Evolutionary conservation across 1,284 basidiomycete species (phyloP).

Genomic region (Cryptococcus sp.): DNA sequence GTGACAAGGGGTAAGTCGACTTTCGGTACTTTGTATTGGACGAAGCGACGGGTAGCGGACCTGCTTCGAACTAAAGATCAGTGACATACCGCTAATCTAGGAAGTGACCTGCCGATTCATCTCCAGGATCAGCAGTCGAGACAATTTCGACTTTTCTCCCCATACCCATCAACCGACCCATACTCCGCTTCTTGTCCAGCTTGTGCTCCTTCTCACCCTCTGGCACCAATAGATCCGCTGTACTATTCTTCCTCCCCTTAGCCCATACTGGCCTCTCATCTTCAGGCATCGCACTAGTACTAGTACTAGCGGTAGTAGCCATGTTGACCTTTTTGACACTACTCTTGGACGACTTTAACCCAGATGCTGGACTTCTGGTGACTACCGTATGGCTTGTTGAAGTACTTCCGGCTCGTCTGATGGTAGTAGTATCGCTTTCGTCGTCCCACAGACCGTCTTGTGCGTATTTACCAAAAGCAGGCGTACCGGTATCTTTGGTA

Average conservation of each 20-base stretch:
- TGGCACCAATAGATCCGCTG: too few relatives aligned
- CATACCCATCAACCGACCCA: too few relatives aligned
- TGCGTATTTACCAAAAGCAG: slow-evolving; percentile 34
- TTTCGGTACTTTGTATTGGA: too few relatives aligned
- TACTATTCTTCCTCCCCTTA: slow-evolving; percentile 15
- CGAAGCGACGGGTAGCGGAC: too few relatives aligned
- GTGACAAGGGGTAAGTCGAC: slow-evolving; percentile 8
- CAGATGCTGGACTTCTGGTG: not conserved
- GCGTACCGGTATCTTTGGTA: slow-evolving; percentile 22
- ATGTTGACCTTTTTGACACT: slow-evolving; percentile 4
- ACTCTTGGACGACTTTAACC: slow-evolving; percentile 1
- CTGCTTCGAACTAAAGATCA: too few relatives aligned
- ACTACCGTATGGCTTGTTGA: not conserved
- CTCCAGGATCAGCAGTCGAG: too few relatives aligned
- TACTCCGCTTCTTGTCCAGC: too few relatives aligned
- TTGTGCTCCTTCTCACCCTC: too few relatives aligned
- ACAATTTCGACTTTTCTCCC: too few relatives aligned
- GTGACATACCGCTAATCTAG: too few relatives aligned
- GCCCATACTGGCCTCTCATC: not conserved
- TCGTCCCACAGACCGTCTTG: slow-evolving; percentile 42
- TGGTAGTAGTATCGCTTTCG: slow-evolving; percentile 12
- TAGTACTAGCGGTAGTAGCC: not conserved
- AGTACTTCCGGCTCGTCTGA: not conserved
- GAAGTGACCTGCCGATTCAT: too few relatives aligned
- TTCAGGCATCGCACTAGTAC: not conserved